Evolutionary conservation across 2,329 filamentous ascomycete species (phyloP), one percentile per base, ranked within the genome.

Genomic region (Aaosphaeria arxii): DNA sequence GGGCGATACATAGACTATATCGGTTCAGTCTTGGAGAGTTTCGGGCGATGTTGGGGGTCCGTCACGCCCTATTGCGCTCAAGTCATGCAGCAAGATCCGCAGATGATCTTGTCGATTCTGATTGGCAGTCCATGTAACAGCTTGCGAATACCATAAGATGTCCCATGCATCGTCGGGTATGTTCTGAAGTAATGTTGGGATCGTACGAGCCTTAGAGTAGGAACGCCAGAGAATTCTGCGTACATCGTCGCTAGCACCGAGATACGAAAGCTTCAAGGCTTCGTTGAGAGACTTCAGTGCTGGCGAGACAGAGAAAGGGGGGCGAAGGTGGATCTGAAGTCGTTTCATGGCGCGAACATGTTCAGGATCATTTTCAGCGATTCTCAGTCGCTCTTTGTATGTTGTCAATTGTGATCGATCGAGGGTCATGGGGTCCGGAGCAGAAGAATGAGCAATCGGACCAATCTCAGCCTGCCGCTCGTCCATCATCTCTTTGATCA

Each of bases 131-230:
- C 67, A 71, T 6, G 58, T 67, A 5, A 70, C 66, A 2, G 67
- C 67, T 43, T 71, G 69, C 1, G 59, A 66, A 39, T 70, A 71
- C 45, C 66, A 71, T 40, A 71, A 32, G 6, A 71, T 61, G 40
- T 71, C 69, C 69, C 69, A 71, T 4, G 65, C 64, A 32, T 70
- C 64, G 17, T 67, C 61, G 11, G 59, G 58, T 6, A 71, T 44
- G 11, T 52, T 64, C n/a, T 59, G 52, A 6, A 71, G 43, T 9
- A 71, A 61, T 1, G 61, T 67, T 1, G 67, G 67, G 9, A 69
- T 50, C 2, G 51, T 44, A 4, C 66, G 61, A 4, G 65, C 67
- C 40, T 62, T 64, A 36, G 54, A 54, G 45, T 71, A 71, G 1
- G 61, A 47, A 40, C 66, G 62, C 68, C 68, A 71, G 5, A 71